Evolutionary conservation across 257 asterid genomes (phyloP).

Genomic region (Nicotiana noctiflora): DNA sequence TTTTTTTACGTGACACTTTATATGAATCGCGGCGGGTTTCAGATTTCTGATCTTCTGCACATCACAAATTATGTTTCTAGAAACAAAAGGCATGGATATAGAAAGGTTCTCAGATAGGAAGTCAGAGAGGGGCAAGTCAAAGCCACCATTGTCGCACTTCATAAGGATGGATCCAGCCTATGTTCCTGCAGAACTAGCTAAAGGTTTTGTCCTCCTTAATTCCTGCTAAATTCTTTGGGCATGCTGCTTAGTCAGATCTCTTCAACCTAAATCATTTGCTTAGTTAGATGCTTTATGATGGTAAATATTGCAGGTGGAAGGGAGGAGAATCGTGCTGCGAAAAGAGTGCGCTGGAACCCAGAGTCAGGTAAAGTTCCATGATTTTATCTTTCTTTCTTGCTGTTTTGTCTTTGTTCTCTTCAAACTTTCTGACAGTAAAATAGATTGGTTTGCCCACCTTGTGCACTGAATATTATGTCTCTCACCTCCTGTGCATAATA

Average conservation of each 20-base stretch:
- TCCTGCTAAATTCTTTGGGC: neutral
- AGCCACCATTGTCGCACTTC: conserved; percentile 39
- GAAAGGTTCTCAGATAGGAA: conserved; percentile 49
- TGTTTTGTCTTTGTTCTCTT: neutral
- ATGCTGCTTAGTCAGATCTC: neutral
- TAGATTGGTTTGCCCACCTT: neutral
- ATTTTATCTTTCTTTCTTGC: neutral
- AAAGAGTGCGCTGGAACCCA: conserved; percentile 47
- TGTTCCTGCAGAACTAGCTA: conserved; percentile 65
- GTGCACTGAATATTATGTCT: neutral
- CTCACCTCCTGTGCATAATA: neutral
- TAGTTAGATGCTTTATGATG: conserved; percentile 6
- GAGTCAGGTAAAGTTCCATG: conserved; percentile 32
- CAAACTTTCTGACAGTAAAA: neutral
- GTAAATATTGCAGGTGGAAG: conserved; percentile 30
- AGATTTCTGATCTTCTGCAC: neutral
- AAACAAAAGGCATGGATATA: conserved; percentile 35
- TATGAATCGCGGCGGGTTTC: neutral
- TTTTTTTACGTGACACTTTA: neutral
- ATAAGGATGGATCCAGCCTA: conserved; percentile 37
- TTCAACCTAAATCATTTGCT: neutral
- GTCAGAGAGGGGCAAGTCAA: conserved; percentile 14
- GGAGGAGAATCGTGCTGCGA: conserved; percentile 25
- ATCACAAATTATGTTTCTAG: conserved; percentile 23
- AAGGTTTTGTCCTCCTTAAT: conserved; percentile 21